These are phyloP conservation scores for Onygenales sp. DNA, from an alignment of 2,329 filamentous ascomycete genomes.

Conservation along the genomic window DNA sequence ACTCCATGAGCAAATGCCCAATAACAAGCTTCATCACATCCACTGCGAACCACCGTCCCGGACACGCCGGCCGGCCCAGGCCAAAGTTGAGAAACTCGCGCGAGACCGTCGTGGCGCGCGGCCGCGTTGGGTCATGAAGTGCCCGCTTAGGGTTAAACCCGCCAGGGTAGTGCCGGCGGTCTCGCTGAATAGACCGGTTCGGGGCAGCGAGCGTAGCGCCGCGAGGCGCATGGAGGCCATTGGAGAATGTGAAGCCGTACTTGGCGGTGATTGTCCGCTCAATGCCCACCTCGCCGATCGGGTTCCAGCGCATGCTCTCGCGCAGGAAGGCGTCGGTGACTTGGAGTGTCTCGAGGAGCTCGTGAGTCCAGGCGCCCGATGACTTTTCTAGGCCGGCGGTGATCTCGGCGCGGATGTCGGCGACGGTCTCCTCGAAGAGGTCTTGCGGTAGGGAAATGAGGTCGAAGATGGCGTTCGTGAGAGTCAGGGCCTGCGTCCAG, in stretches of 20 bases:
- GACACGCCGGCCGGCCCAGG: not conserved
- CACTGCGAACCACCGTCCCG: not conserved
- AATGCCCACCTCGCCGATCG: slow-evolving; percentile 13
- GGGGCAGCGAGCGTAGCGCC: slow-evolving; percentile 9
- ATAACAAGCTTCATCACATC: not conserved
- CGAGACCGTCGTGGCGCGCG: slow-evolving; percentile 6
- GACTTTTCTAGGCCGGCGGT: not conserved
- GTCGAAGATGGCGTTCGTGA: slow-evolving; percentile 11
- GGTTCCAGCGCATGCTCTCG: slow-evolving; percentile 12
- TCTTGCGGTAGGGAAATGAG: slow-evolving; percentile 7
- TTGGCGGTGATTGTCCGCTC: slow-evolving; percentile 10
- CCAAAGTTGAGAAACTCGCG: slow-evolving; percentile 11
- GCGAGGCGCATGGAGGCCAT: slow-evolving; percentile 10
- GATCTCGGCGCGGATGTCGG: slow-evolving; percentile 6
- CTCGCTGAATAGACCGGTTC: not conserved
- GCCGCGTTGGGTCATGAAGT: slow-evolving; percentile 1
- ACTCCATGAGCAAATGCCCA: not conserved
- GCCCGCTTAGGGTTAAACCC: slow-evolving; percentile 2
- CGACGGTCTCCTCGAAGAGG: slow-evolving; percentile 5
- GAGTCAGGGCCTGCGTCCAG: slow-evolving; percentile 7
- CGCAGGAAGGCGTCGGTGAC: slow-evolving; percentile 13
- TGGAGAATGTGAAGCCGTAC: slow-evolving; percentile 11
- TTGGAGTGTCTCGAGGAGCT: slow-evolving; percentile 10
- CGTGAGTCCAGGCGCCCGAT: not conserved
- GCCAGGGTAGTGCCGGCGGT: not conserved